phyloP scores from a whole-genome alignment of 1,284 basidiomycete species.

The Cryptococcus floricola region DNA sequence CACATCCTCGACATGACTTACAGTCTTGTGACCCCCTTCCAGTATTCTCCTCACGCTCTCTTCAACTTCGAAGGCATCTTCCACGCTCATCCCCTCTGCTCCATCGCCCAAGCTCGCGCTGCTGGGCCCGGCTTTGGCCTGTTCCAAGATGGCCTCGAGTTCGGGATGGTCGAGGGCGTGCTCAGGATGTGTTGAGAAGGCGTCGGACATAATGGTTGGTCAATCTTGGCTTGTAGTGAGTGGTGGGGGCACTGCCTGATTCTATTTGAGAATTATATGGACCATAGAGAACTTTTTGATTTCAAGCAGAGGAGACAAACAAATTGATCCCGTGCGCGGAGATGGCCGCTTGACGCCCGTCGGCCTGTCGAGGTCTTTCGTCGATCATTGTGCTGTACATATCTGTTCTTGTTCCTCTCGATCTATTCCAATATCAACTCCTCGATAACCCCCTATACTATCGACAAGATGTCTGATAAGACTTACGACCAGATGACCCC shows the following conservation, averaged over 20 bases:
- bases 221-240: too few relatives aligned
- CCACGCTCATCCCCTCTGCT: constrained; percentile 27
- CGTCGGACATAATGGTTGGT: constrained; percentile 32
- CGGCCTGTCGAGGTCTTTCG: too few relatives aligned
- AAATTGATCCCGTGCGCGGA: constrained; percentile 15
- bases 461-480: too few relatives aligned
- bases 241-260: not conserved
- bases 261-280: too few relatives aligned
- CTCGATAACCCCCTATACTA: too few relatives aligned
- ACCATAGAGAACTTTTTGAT: not conserved
- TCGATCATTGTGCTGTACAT: too few relatives aligned
- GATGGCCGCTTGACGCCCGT: too few relatives aligned
- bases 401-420: too few relatives aligned
- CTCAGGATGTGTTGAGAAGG: constrained; percentile 44
- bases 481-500: too few relatives aligned
- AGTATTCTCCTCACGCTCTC: constrained; percentile 45
- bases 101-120: constrained; percentile 34
- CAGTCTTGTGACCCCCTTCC: constrained; percentile 47
- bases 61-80: constrained; percentile 50
- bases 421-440: too few relatives aligned
- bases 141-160: constrained; percentile 10
- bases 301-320: not conserved
- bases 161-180: constrained; percentile 45
- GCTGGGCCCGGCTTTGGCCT: constrained; percentile 25
- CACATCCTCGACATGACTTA: constrained; percentile 17